Base-by-base conservation (phyloP, 306 rosid genomes). In the Ceratonia siliqua region DNA sequence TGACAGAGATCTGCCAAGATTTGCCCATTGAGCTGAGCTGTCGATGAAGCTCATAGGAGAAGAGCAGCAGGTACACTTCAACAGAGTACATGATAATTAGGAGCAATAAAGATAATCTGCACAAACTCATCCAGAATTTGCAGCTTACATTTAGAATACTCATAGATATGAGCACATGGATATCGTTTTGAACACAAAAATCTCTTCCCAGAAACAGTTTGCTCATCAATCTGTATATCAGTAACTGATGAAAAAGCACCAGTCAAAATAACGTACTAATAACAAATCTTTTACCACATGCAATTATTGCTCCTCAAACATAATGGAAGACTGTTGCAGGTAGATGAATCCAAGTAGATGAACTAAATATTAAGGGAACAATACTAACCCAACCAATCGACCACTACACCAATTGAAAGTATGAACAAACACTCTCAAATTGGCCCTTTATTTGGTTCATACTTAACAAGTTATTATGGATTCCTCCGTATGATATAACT, bases 31-130 rank as follows among this genome's bases (percentile, higher is more conserved):
- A 66, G 82, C 81, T 24, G 79, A 89, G 90, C 70, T 82, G 87
- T 6, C 86, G 88, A 72, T 88, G 96, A 79, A 94, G 95, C 87
- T 87, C 97, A 50, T 79, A 85, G 54, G 98, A 79, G 87, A 87
- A 91, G 53, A 94, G 85, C 78, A 91, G 83, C 39, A 91, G 54
- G 64, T 84, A 91, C 58, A 90, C 98, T 94, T 81, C 80, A 77
- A 48, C 76, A 82, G 62, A 55, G 70, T 58, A 71, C 21, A 72
- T 58, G 66, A 65, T 33, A 42, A 67, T 79, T 73, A 85, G 79
- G 79, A 70, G 74, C 41, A 49, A 68, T 36, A 62, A 50, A 72
- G 57, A 57, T 53, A 56, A 82, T 32, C 43, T 32, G 36, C 15
- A 69, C 49, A 68, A 68, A 25, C 70, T 70, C 49, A 57, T 67